Percentiles rank a stretch among this genome's conserved stretches.
phyloP scores from a whole-genome alignment of 176 grass and related monocot genomes.

The Phragmites australis region DNA sequence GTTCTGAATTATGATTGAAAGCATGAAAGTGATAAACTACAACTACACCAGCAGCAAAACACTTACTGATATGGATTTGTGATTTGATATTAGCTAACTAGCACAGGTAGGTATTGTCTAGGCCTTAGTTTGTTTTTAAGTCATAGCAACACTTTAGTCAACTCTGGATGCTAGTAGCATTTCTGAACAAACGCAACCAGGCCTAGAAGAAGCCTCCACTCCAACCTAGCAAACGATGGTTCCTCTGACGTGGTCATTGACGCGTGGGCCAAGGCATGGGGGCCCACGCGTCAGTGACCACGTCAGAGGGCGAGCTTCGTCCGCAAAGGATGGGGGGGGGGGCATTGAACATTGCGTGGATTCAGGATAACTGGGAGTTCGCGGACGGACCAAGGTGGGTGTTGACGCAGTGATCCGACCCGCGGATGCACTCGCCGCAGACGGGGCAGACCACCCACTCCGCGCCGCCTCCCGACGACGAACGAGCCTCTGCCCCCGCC shows the following conservation, averaged over 20 bases:
- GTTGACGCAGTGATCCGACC: slow-evolving; percentile 68
- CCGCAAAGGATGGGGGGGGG: too few relatives aligned
- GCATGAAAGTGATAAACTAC: not conserved
- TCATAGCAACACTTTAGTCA: not conserved
- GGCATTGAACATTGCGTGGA: not conserved
- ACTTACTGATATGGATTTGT: not conserved
- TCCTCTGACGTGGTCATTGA: too few relatives aligned
- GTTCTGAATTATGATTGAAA: not conserved
- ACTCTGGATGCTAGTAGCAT: not conserved
- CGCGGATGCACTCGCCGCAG: slow-evolving; percentile 68
- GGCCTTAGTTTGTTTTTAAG: not conserved
- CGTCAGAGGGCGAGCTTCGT: too few relatives aligned
- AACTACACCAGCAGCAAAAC: not conserved
- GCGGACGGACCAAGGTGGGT: slow-evolving; percentile 64
- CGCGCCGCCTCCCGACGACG: slow-evolving; percentile 26
- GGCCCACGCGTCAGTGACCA: too few relatives aligned
- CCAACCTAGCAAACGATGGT: not conserved
- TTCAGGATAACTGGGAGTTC: not conserved
- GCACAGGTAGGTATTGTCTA: not conserved
- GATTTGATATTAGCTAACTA: not conserved
- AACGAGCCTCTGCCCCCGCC: not conserved
- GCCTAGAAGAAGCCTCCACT: not conserved
- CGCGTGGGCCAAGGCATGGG: too few relatives aligned
- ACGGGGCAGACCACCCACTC: slow-evolving; percentile 74
- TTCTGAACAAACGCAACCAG: not conserved